Evolutionary conservation across 768 basidiomycete genomes (phyloP), one percentile per base, ranked within the genome.

Genomic region (Boletus speciosus): DNA sequence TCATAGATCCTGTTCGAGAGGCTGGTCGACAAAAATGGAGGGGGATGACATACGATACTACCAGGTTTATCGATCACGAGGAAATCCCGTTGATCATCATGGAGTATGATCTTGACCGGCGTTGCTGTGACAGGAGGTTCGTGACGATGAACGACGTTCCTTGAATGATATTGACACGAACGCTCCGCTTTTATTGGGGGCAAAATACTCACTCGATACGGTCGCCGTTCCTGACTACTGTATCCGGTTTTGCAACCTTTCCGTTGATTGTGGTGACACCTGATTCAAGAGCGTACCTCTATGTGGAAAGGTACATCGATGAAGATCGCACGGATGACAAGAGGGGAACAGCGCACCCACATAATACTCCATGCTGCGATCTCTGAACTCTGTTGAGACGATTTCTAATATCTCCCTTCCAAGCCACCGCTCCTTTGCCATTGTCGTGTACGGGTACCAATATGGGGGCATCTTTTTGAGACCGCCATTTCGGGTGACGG

Each of bases 181-280:
- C 2, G 19, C 35, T 6, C 31, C n/a, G 35, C 39, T 0, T 8
- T 44, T 44, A 53, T 39, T 51, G 36, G 55, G 47, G 57, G 21
- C 16, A 55, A 37, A 27, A 49, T 0, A 78, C 88, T 58, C 57
- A 93, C 92, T 96, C 92, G 47, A 97, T 85, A 27, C 90, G 79
- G 70, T 99, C 96, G 8, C 93, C 93, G 61, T 96, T 87, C 54
- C 75, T 76, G 45, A 99, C 77, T 14, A 96, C 78, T 8, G 85
- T 88, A 51, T 88, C 83, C 6, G 91, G 86, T 31, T 76, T 79
- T 3, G 93, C 93, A n/a, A 85, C 74, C 46, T 83, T 80, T n/a
- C 93, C 94, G 64, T 99, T 98, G 54, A 99, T 81, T 7, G 90
- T 93, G 9, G 93, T 95, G n/a, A 96, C 90, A 2, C 96, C 96